Evolutionary conservation across 148 eudicot species (phyloP).

Genomic region (Oxyria digyna): DNA sequence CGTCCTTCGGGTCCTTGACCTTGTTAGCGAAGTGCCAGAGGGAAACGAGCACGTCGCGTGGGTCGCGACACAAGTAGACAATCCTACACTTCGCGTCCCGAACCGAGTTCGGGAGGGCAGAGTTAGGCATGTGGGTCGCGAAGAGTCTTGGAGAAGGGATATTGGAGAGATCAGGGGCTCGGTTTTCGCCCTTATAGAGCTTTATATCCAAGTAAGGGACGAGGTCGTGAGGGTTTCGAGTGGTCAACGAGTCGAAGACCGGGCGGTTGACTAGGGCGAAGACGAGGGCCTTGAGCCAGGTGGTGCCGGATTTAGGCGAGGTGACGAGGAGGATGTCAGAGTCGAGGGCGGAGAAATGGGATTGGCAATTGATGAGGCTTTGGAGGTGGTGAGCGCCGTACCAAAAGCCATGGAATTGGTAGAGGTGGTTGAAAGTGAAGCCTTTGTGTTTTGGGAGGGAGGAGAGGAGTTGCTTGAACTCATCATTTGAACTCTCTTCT

Average conservation of each 20-base stretch:
- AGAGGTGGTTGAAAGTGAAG: neutral
- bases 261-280: slow-evolving; percentile 7
- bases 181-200: neutral
- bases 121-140: slow-evolving; percentile 12
- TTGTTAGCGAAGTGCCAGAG: slow-evolving; percentile 11
- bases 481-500: neutral
- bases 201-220: slow-evolving; percentile 5
- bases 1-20: neutral
- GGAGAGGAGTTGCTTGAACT: neutral
- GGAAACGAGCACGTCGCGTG: slow-evolving; percentile 14
- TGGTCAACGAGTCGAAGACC: neutral
- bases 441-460: neutral
- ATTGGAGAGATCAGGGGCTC: neutral
- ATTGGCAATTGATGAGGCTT: neutral
- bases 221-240: slow-evolving; percentile 15
- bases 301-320: slow-evolving; percentile 15
- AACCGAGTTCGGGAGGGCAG: neutral
- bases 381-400: neutral
- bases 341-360: slow-evolving; percentile 11
- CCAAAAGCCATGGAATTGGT: slow-evolving; percentile 9
- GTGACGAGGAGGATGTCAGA: slow-evolving; percentile 5
- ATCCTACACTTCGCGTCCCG: neutral
- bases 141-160: slow-evolving; percentile 8
- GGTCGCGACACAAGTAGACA: slow-evolving; percentile 14
- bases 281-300: slow-evolving; percentile 14